Evolutionary conservation across 1,139 yeast genomes (phyloP), one percentile per base, ranked within the genome.

Genomic region (Candida tetrigidarum): DNA sequence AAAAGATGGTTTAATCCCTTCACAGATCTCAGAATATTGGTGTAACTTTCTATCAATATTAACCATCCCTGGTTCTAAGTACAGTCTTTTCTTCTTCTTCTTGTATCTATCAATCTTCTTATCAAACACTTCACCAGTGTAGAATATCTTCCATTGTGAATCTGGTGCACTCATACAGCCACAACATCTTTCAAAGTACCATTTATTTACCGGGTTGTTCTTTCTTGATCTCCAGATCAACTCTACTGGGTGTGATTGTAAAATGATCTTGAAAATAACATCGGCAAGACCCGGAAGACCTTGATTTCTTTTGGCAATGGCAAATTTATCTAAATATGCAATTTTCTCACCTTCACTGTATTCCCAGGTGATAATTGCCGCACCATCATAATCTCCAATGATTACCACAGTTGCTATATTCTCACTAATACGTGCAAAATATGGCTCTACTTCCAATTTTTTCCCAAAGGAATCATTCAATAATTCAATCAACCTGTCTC

Each of bases 211-310:
- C 0, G 97, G 97, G 60, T 93, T 93, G 46, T 69, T 78, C 50
- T 79, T 79, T 43, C 96, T 71, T 2, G 97, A 91, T 56, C 99
- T 77, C 99, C 99, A 93, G 1, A 93, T 68, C 15, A 93, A 64
- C 58, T 89, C 96, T 11, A 76, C 64, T 0, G 90, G 89, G 58
- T 85, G 92, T 37, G 84, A 67, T 43, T 80, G 81, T 8, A 82
- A 68, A 69, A 93, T 81, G 11, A 87, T 76, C 59, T 92, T 93
- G 72, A 93, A 92, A 10, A 93, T 84, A 25, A 93, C 81, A 61
- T 93, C 99, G 0, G 99, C 97, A 12, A 93, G 83, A 1, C 97
- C 96, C 1, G 96, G 84, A 0, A 95, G 81, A 0, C 99, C 98
- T 62, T 93, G 98, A 50, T 89, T 76, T 34, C 78, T 76, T 41